Evolutionary conservation across 2,329 filamentous ascomycete species (phyloP), one percentile per base, ranked within the genome.

Genomic region (Trichoderma sp.): DNA sequence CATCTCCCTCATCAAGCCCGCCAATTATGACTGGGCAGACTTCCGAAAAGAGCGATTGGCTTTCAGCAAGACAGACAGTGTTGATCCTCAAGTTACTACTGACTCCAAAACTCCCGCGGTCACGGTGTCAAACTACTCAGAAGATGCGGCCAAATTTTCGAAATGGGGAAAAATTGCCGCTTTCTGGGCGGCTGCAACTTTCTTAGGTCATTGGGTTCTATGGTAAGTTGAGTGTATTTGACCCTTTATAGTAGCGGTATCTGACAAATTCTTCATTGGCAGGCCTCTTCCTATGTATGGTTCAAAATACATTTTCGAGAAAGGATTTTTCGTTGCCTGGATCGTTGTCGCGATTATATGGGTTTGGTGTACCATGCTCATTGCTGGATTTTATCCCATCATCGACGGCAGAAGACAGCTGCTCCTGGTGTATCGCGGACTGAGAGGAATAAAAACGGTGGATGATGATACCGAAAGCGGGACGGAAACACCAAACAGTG

Each of bases 281-380:
- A 79, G 78, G 79, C 86, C 86, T 0, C 77, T 88, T 58, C 85
- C 85, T 0, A 88, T 88, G 85, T 88, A 88, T 73, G 86, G 82
- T 0, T 81, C 84, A 0, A 81, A 82, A 9, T 87, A 87, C 70
- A 77, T 87, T 0, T 87, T 87, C 73, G 79, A 79, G 2, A 83
- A 84, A 69, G 77, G 76, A 39, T 88, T 88, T 72, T 88, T 84
- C 63, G 77, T 79, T 1, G 86, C 84, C 0, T 88, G 86, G 86
- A 76, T 88, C 1, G 79, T 85, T 0, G 77, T 88, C 0, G 81
- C 82, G 0, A 84, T 88, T 17, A 83, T 88, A 34, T 88, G 86
- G 85, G 80, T 87, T 3, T 88, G 85, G 85, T 75, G 79, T 0
- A 87, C 85, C 0, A 81, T 87, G 80, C 76, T 88, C 0, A 76